Percentiles rank a stretch among this genome's conserved stretches.
phyloP scores from a whole-genome alignment of 2,329 filamentous ascomycete genomes.

The Fusarium robinianum region DNA sequence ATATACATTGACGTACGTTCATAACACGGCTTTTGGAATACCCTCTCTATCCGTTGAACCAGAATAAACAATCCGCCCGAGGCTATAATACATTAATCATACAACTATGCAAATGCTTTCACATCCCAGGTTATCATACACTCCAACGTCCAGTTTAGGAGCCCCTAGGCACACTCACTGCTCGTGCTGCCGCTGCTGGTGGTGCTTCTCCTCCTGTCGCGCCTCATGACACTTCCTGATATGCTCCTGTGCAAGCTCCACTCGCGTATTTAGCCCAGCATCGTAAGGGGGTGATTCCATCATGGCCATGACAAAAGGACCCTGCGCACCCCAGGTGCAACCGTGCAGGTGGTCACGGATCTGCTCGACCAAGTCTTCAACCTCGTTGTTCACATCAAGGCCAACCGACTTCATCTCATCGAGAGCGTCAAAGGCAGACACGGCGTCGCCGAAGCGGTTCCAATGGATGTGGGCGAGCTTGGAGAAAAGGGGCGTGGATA shows the following conservation, averaged over 20 bases:
- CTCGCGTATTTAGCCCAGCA: constrained; percentile 28
- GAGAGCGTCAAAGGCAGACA: constrained; percentile 58
- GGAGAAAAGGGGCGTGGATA: constrained; percentile 71
- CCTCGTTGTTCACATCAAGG: constrained; percentile 56
- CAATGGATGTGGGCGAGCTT: constrained; percentile 66
- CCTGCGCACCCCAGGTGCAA: constrained; percentile 45
- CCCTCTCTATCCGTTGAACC: no score
- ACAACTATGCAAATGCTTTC: no score
- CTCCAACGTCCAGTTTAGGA: no score
- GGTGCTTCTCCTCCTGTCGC: no score
- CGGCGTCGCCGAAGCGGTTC: constrained; percentile 62
- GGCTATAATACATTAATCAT: no score
- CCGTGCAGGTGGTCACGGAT: constrained; percentile 43
- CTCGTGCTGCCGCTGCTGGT: constrained; percentile 5
- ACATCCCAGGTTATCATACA: no score
- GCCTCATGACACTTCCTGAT: no score
- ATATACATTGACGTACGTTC: no score
- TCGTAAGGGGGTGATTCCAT: constrained; percentile 45
- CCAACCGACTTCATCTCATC: constrained; percentile 69
- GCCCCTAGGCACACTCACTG: no score
- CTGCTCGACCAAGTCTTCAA: constrained; percentile 33
- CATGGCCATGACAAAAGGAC: constrained; percentile 46
- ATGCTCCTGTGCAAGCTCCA: constrained; percentile 20
- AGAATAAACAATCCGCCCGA: no score
- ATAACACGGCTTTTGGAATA: no score